Conservation (phyloP, 139 green algal species). For the Protoeuglena noctilucae region DNA sequence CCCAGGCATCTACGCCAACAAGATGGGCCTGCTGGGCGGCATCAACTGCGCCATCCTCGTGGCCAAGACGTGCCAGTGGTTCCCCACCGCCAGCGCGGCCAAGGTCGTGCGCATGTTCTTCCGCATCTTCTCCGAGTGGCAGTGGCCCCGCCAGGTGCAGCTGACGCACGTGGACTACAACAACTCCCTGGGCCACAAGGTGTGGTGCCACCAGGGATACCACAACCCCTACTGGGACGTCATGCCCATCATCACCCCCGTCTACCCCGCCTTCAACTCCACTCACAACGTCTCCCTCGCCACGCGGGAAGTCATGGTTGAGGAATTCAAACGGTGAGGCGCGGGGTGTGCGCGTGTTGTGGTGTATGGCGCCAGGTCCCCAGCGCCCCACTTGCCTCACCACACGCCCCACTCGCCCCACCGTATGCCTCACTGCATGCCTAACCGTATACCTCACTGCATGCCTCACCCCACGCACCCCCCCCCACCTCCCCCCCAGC, state of each 20-base stretch:
- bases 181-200: conserved; percentile 16
- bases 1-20: conserved; percentile 54
- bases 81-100: conserved; percentile 47
- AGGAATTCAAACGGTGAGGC: too few relatives aligned
- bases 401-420: too few relatives aligned
- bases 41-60: conserved; percentile 95
- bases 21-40: conserved; percentile 78
- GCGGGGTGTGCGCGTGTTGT: too few relatives aligned
- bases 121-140: conserved; percentile 52
- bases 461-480: too few relatives aligned
- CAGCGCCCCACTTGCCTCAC: too few relatives aligned
- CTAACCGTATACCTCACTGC: too few relatives aligned
- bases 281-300: conserved; percentile 79
- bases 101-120: conserved; percentile 67
- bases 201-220: conserved; percentile 24
- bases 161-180: conserved; percentile 55
- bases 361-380: too few relatives aligned
- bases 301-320: conserved; percentile 54
- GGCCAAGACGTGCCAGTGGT: conserved; percentile 77
- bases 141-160: conserved; percentile 69
- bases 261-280: conserved; percentile 91
- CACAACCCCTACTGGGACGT: conserved; percentile 49
- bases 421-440: too few relatives aligned
- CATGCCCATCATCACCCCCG: conserved; percentile 94
- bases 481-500: too few relatives aligned